Conservation (phyloP, 805 yeast species). For the Starmera dryadoides region DNA sequence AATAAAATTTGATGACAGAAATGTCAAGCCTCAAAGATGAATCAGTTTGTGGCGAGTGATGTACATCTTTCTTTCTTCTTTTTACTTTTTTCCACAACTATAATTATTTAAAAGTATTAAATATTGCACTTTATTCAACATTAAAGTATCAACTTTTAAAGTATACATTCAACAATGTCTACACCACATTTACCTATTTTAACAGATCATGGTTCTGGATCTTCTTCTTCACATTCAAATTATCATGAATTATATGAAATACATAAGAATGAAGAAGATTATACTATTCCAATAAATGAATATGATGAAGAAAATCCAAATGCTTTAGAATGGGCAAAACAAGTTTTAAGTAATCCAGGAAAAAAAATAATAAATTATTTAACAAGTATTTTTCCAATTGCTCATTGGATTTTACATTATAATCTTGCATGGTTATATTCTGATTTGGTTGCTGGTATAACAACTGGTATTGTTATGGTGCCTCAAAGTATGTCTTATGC, state of each 20-base stretch:
- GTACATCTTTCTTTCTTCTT: too few relatives aligned
- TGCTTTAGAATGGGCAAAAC: conserved; percentile 7
- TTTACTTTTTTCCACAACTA: too few relatives aligned
- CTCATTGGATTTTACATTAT: conserved; percentile 81
- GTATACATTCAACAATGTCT: too few relatives aligned
- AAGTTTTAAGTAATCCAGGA: conserved; percentile 5
- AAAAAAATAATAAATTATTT: conserved; percentile 38
- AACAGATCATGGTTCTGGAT: too few relatives aligned
- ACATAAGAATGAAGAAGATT: not conserved
- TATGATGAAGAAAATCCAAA: conserved; percentile 1
- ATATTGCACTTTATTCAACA: too few relatives aligned
- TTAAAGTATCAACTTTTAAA: too few relatives aligned
- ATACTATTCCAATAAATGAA: not conserved
- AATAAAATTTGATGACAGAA: too few relatives aligned
- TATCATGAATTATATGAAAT: not conserved
- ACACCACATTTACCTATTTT: too few relatives aligned
- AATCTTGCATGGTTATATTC: conserved; percentile 72
- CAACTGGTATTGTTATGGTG: conserved; percentile 88
- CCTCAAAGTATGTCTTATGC: conserved; percentile 98
- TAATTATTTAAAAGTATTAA: too few relatives aligned
- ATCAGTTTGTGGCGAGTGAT: too few relatives aligned
- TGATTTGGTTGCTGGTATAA: conserved; percentile 86
- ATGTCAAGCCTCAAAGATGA: too few relatives aligned
- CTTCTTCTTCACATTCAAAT: not conserved
- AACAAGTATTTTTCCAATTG: conserved; percentile 67